Conservation (phyloP, 257 asterid species). For the Apocynum venetum region DNA sequence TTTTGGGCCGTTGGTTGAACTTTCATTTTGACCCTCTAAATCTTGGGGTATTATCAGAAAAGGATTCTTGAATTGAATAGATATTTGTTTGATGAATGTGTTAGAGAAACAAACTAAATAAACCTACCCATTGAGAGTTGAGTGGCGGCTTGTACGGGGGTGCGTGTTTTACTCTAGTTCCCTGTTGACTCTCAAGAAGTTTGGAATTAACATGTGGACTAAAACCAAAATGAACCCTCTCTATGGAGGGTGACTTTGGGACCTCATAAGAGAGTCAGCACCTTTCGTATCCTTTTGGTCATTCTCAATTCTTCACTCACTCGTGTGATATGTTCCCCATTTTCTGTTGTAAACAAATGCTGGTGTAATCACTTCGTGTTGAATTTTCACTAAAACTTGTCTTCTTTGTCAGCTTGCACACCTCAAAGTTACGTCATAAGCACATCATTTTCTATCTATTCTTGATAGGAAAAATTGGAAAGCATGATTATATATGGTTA, state of each 20-base stretch:
- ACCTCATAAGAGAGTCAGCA: constrained; percentile 2
- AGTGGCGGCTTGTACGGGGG: constrained; percentile 14
- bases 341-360: not conserved
- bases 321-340: constrained; percentile 25
- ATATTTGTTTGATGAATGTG: too few species aligned
- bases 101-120: too few species aligned
- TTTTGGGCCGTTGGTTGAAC: too few species aligned
- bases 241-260: constrained; percentile 11
- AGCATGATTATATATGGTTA: not conserved
- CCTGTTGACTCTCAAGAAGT: not conserved
- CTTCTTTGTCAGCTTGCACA: constrained; percentile 42
- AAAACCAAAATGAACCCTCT: not conserved
- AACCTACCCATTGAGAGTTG: not conserved
- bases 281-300: constrained; percentile 1
- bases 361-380: constrained; percentile 27
- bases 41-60: too few species aligned
- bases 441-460: constrained; percentile 24
- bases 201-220: constrained; percentile 11
- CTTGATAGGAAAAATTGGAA: not conserved
- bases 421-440: constrained; percentile 31
- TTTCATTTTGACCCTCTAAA: too few species aligned
- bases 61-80: too few species aligned
- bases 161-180: constrained; percentile 15
- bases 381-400: constrained; percentile 19
- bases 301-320: constrained; percentile 10